phyloP scores from a whole-genome alignment of 176 grass and related monocot genomes.

The Rhynchospora pubera region DNA sequence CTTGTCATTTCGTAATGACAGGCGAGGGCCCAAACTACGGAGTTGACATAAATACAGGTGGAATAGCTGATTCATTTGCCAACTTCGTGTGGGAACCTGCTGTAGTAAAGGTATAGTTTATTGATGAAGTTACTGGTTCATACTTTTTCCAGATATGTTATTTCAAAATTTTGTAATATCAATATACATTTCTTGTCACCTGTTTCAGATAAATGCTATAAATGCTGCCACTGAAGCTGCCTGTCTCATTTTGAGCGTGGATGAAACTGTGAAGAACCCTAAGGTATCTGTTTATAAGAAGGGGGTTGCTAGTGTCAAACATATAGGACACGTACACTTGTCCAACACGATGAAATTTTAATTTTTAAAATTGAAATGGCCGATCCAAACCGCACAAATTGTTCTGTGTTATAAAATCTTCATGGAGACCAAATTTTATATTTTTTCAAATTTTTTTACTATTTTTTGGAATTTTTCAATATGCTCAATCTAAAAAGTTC shows the following conservation, averaged over 20 bases:
- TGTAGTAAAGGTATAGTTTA: constrained; percentile 79
- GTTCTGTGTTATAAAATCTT: too few species aligned
- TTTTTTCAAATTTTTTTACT: too few species aligned
- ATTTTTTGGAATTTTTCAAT: too few species aligned
- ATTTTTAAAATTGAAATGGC: too few species aligned
- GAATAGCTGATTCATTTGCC: constrained; percentile 84
- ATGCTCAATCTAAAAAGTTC: too few species aligned
- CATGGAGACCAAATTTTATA: too few species aligned
- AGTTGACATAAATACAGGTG: constrained; percentile 89
- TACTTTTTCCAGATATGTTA: background rate
- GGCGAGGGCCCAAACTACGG: constrained; percentile 92
- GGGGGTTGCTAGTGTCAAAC: too few species aligned
- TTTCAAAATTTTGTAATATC: background rate
- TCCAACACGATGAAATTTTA: too few species aligned
- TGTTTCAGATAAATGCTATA: constrained; percentile 93
- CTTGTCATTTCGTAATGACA: constrained; percentile 18
- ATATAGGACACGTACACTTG: too few species aligned
- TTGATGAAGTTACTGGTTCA: background rate
- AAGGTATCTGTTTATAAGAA: constrained; percentile 64
- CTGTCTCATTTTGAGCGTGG: constrained; percentile 88
- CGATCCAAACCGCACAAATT: too few species aligned
- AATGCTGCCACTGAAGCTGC: constrained; percentile 80
- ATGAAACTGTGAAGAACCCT: constrained; percentile 94
- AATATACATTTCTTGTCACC: background rate
- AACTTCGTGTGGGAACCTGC: constrained; percentile 99